Evolutionary conservation across 1,284 basidiomycete genomes (phyloP), one percentile per base, ranked within the genome.

Genomic region (Ustilago shanxiensis): DNA sequence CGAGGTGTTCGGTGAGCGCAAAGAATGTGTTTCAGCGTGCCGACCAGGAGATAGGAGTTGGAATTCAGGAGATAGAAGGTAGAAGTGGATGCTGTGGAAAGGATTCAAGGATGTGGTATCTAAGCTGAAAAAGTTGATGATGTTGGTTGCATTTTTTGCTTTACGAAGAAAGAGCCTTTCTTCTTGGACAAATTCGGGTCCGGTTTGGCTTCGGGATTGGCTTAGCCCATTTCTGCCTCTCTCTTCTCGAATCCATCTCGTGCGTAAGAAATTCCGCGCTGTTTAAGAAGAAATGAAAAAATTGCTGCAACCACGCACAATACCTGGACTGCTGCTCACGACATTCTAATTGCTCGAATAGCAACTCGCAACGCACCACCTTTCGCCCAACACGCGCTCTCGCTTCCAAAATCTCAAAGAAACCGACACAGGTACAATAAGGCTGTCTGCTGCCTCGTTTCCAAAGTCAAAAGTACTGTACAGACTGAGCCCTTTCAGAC

Each of bases 111-210:
- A 4, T 20, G 41, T 1, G 41, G 20, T 13, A 45, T 33, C 31
- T 33, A 45, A 56, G 33, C 51, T 22, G 18, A n/a, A 33, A 31
- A 49, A 54, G 66, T 68, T 58, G 60, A 63, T 50, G 61, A 63
- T 50, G 61, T 60, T 60, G 57, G 8, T 44, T 44, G 18, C 61
- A 64, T 56, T 61, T 70, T 63, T 64, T 55, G 45, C 60, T 56
- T 24, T 29, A 22, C 29, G n/a, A 39, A 39, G 22, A n/a, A n/a
- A n/a, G n/a, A n/a, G 35, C 51, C 60, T 69, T 65, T 70, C 57
- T 65, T 60, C 58, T 52, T n/a, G 59, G n/a, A 53, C 54, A 53
- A 60, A 60, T 52, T 69, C 61, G 57, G 67, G 47, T 51, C 58
- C 67, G 61, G 52, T 20, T 61, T 28, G 4, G 24, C 13, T 18